Base-by-base conservation (phyloP, 2,329 filamentous ascomycete species). In the Trichoderma arundinaceum region DNA sequence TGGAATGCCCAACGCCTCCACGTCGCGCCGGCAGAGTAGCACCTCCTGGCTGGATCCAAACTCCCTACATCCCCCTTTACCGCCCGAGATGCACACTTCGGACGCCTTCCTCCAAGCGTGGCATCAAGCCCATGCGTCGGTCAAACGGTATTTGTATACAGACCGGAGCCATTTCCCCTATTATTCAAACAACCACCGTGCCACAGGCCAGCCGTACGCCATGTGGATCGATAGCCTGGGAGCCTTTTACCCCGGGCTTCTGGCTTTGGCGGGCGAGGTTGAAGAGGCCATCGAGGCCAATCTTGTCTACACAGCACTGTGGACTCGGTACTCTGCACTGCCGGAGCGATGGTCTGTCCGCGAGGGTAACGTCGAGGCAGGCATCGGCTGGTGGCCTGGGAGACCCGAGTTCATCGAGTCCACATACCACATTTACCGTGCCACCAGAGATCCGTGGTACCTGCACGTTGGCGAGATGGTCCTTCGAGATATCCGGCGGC, bases 391-490 rank as follows among this genome's bases (percentile, higher is more conserved):
- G 92, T 99, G 96, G 91, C 92, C 92, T 10, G 92, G 96, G 22
- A 88, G 95, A 28, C 95, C 95, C 5, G 95, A 99, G 76, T 98
- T 98, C 74, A 93, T 97, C 71, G 95, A 99, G 78, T 97, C 93
- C 1, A 97, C 92, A 0, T 99, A 96, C 78, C 92, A 98, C 74
- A 82, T 99, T n/a, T 98, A 96, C 76, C 90, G 91, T 58, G 94
- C 94, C 1, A 98, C 95, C 0, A 87, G 90, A 71, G 95, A 99
- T 76, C 94, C 94, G 0, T 99, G 94, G 94, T 98, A 97, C 77
- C 82, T 98, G 4, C 90, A 97, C 74, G 91, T 96, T 19, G 95
- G 94, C 33, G 95, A 99, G 77, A 99, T 99, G 95, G 90, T 93
- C 0, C 82, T 97, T 64, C 86, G 88, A 66, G 95, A 99, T 74